Conservation (phyloP, 2,329 filamentous ascomycete species). For the Chaetomiaceae sp. region DNA sequence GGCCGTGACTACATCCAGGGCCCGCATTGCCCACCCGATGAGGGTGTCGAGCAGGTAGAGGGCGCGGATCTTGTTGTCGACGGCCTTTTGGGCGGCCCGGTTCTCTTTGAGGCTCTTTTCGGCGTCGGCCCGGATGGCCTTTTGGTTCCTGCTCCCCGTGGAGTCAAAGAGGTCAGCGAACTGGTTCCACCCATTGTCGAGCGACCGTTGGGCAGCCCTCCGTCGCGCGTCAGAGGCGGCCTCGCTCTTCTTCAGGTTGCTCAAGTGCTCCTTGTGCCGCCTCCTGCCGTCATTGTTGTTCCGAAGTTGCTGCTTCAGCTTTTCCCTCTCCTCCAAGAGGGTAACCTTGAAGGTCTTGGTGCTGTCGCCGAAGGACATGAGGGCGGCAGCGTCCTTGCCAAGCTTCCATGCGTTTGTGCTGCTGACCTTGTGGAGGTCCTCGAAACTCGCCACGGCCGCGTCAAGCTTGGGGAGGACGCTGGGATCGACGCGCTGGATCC, state of each 20-base stretch:
- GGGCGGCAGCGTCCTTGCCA: not conserved
- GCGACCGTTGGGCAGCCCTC: not conserved
- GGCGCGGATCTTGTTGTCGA: not conserved
- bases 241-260: not conserved
- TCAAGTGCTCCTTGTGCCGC: not conserved
- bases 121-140: not conserved
- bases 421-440: not conserved
- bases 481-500: not conserved
- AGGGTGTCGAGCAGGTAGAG: not conserved
- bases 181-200: not conserved
- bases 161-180: not conserved
- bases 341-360: not conserved
- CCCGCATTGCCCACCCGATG: not conserved
- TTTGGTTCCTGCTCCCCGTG: not conserved
- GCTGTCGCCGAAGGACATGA: not conserved
- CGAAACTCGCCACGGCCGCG: not conserved
- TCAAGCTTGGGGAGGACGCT: not conserved
- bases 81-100: not conserved
- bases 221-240: not conserved
- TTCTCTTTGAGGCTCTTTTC: not conserved
- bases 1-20: not conserved
- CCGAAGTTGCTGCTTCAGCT: not conserved
- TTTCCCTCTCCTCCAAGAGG: not conserved
- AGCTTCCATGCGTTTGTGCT: constrained; percentile 2
- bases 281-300: not conserved